Evolutionary conservation across 208 protist genomes (phyloP).

Genomic region (Trypanosoma mega): DNA sequence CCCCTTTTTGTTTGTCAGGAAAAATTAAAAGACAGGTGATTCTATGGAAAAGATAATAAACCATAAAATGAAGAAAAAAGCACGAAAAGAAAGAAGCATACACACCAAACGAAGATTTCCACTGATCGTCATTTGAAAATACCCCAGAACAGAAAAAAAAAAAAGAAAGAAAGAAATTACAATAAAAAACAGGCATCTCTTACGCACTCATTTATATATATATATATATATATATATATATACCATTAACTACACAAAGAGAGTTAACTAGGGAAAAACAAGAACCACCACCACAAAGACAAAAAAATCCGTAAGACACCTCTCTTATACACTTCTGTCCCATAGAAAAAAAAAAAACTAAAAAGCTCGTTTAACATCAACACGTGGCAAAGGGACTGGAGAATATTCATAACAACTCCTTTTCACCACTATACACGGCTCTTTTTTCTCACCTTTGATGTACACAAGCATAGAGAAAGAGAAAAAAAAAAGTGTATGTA

Average conservation of each 20-base stretch:
- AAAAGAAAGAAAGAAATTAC: slow-evolving; percentile 1
- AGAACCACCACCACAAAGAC: not conserved
- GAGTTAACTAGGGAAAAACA: not conserved
- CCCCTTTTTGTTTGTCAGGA: too few species aligned
- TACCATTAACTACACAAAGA: not conserved
- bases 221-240: not conserved
- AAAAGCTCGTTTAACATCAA: slow-evolving; percentile 1
- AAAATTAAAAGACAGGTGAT: slow-evolving; percentile 11
- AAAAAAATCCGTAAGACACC: not conserved
- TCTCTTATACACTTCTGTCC: not conserved
- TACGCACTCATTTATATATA: too few species aligned
- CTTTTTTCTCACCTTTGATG: too few species aligned
- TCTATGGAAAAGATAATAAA: not conserved
- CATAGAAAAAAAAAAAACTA: slow-evolving; percentile 17
- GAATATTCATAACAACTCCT: too few species aligned
- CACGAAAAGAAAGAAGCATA: not conserved
- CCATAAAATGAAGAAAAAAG: not conserved
- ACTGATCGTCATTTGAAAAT: too few species aligned
- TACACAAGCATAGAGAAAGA: not conserved
- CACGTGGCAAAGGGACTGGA: too few species aligned
- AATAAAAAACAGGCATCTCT: too few species aligned
- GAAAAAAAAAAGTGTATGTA: not conserved
- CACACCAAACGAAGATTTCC: too few species aligned
- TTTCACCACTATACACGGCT: too few species aligned
- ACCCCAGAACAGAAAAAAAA: slow-evolving; percentile 13